Percentiles rank a stretch among this genome's conserved stretches.
Evolutionary conservation across 805 yeast species (phyloP).

Genomic region (Tetrapisispora nanseiensis): DNA sequence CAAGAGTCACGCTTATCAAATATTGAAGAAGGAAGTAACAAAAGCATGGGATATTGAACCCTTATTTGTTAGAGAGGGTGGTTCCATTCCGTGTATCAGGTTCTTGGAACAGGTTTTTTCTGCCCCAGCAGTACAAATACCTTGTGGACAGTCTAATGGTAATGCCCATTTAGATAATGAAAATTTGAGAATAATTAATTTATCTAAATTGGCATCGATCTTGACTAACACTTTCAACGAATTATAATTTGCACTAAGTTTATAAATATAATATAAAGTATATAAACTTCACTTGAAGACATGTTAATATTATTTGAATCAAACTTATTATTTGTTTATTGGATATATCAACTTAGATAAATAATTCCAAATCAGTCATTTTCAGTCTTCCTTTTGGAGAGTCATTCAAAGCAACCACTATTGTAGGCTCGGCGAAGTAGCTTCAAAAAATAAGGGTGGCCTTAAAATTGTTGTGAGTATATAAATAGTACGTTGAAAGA

Average conservation of each 20-base stretch:
- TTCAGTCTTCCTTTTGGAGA: no score
- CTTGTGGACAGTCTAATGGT: slow-evolving; percentile 92
- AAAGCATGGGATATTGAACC: slow-evolving; percentile 77
- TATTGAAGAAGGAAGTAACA: slow-evolving; percentile 51
- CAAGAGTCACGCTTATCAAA: slow-evolving; percentile 58
- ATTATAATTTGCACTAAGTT: slow-evolving; percentile 18
- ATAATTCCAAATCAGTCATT: no score
- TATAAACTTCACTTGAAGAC: no score
- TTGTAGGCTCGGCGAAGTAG: no score
- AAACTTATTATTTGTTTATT: no score
- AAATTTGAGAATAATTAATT: slow-evolving; percentile 65
- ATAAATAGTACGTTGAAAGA: no score
- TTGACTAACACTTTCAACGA: slow-evolving; percentile 43
- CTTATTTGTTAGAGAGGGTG: slow-evolving; percentile 87
- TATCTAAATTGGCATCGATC: slow-evolving; percentile 63
- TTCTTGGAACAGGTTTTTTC: slow-evolving; percentile 69
- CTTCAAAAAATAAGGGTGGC: no score
- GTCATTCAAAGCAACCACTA: no score
- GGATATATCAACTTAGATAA: no score
- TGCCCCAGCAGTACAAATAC: slow-evolving; percentile 91
- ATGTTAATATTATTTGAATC: no score
- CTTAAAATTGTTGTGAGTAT: no score
- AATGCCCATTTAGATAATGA: slow-evolving; percentile 90
- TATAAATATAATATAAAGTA: no score
- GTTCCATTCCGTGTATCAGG: slow-evolving; percentile 86